Percentiles rank a stretch among this genome's conserved stretches.
Evolutionary conservation across 208 protist species (phyloP).

Genomic region (Trypanosoma vivax): DNA sequence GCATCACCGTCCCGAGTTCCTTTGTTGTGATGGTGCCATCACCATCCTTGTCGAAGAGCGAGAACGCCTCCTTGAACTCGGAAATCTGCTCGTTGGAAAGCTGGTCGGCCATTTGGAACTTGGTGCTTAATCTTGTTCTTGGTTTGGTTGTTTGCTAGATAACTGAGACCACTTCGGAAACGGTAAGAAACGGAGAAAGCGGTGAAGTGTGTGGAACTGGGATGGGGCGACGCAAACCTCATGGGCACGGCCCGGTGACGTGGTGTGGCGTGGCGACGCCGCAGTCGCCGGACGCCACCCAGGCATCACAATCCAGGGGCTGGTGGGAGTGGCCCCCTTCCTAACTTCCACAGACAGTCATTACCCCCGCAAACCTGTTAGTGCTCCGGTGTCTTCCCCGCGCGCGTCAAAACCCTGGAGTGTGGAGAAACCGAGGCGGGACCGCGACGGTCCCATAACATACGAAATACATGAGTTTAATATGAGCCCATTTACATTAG

Average conservation of each 20-base stretch:
- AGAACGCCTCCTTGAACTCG: conserved; percentile 99
- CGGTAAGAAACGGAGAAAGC: background rate
- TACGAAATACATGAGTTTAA: too few species aligned
- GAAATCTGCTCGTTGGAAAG: conserved; percentile 95
- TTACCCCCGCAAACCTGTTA: too few species aligned
- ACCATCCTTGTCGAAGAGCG: conserved; percentile 96
- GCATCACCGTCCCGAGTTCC: conserved; percentile 99
- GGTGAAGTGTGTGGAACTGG: too few species aligned
- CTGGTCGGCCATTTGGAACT: conserved; percentile 31
- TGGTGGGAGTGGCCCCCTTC: background rate
- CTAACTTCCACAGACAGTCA: background rate
- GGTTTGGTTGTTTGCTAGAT: background rate
- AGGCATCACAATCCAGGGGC: too few species aligned
- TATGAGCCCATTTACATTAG: conserved; percentile 25
- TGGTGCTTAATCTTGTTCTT: background rate
- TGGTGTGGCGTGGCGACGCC: too few species aligned
- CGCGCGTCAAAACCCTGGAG: too few species aligned
- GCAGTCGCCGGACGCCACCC: too few species aligned
- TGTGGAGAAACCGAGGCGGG: too few species aligned
- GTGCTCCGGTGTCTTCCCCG: too few species aligned
- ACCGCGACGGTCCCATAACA: too few species aligned
- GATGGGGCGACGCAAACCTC: too few species aligned
- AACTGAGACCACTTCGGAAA: background rate
- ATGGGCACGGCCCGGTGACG: too few species aligned
- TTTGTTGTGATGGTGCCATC: conserved; percentile 98